A percentile compares a stretch with the other conserved stretches of the same genome.
Evolutionary conservation across 2,329 filamentous ascomycete genomes (phyloP).

Genomic region (Xylariaceae sp.): DNA sequence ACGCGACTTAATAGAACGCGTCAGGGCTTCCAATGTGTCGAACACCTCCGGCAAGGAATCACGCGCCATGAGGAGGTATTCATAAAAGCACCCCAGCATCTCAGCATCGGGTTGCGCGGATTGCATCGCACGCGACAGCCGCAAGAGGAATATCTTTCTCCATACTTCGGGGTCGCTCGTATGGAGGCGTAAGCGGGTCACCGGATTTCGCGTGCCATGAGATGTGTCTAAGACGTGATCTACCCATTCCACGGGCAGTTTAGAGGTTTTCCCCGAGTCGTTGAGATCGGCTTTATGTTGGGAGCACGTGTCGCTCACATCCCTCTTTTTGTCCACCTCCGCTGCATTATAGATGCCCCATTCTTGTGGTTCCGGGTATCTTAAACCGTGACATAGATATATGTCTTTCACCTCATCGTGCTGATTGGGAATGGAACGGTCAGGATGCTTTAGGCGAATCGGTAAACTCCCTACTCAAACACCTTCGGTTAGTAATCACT

Average conservation of each 20-base stretch:
- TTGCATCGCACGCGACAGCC: not conserved
- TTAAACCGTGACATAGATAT: not conserved
- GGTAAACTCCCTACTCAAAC: slow-evolving; percentile 4
- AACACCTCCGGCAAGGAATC: not conserved
- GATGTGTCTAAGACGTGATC: slow-evolving; percentile 30
- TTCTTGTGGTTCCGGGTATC: not conserved
- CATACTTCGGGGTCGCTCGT: not conserved
- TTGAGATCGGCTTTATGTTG: not conserved
- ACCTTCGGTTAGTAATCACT: not conserved
- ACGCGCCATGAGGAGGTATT: not conserved
- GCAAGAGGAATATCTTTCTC: not conserved
- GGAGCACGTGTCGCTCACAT: not conserved
- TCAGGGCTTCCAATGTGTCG: not conserved
- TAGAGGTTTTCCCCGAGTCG: not conserved
- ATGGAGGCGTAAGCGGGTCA: not conserved
- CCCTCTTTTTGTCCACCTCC: not conserved
- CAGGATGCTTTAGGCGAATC: slow-evolving; percentile 8
- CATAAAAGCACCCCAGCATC: not conserved
- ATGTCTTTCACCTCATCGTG: not conserved
- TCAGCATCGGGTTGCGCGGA: not conserved
- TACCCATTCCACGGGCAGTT: slow-evolving; percentile 23
- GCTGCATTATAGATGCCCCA: not conserved
- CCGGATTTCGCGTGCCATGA: slow-evolving; percentile 14
- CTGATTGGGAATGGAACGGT: not conserved
- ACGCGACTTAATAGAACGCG: not conserved